Base-by-base conservation (phyloP, 2,329 filamentous ascomycete species). In the Ploettnerulaceae sp. region DNA sequence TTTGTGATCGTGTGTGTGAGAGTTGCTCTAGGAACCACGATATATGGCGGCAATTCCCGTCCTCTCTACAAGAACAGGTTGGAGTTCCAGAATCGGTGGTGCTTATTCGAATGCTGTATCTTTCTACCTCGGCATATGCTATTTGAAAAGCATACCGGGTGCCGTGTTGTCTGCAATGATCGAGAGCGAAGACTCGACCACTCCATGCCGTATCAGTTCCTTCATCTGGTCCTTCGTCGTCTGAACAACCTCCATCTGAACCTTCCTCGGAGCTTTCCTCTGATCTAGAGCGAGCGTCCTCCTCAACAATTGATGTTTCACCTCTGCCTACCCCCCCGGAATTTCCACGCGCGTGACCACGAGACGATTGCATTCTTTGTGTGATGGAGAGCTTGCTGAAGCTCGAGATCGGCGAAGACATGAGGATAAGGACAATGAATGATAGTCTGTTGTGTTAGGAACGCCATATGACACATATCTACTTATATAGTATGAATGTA, bases 331-430 rank as follows among this genome's bases (percentile, higher is more conserved):
- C 60, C n/a, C 34, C 45, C 18, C 26, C 20, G 20, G 45, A 37
- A 32, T 41, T 37, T 7, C 47, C 32, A 34, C 36, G 29, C 39
- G 37, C 20, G 14, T 55, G 42, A 21, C 34, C 43, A 34, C 53
- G 49, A 43, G 56, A 48, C 24, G 55, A 41, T 34, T 61, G 51
- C 61, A 63, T 63, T 33, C 35, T 55, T 47, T 52, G 48, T 9
- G 51, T 42, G 34, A 63, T 52, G 8, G 59, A 57, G 40, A 62
- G 60, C 50, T 61, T 58, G 52, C 53, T 54, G 48, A 62, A 63
- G 48, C 53, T 52, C 11, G 56, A 51, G 40, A 55, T 49, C 44
- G 61, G 58, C 29, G 54, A 47, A 55, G 59, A 61, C 61, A 63
- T 63, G 53, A 52, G 54, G 49, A 48, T 54, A 22, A 11, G 22